phyloP scores from a whole-genome alignment of 495 filamentous ascomycete species.

The Hypoxylon trugodes region DNA sequence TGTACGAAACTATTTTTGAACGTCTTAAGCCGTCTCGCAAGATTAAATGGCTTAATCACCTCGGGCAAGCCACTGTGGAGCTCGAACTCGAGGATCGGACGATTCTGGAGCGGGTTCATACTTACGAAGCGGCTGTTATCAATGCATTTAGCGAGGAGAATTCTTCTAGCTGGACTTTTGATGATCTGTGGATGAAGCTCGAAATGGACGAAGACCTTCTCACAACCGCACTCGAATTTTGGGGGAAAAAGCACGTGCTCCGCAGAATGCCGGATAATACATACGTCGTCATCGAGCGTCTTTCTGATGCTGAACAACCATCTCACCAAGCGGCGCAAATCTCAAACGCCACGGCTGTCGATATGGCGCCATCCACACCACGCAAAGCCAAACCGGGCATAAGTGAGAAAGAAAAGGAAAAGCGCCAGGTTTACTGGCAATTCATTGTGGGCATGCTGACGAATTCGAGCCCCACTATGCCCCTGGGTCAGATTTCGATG shows the following conservation, averaged over 20 bases:
- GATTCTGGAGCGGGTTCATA: constrained; percentile 74
- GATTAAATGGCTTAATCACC: constrained; percentile 84
- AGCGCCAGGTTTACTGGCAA: constrained; percentile 83
- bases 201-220: constrained; percentile 82
- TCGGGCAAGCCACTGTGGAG: constrained; percentile 82
- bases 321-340: constrained; percentile 60
- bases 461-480: constrained; percentile 80
- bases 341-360: constrained; percentile 57
- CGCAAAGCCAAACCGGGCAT: constrained; percentile 43
- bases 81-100: constrained; percentile 84
- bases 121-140: constrained; percentile 91
- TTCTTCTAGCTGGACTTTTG: constrained; percentile 61
- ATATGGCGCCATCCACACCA: constrained; percentile 39
- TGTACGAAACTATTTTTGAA: constrained; percentile 81
- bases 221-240: constrained; percentile 81
- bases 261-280: constrained; percentile 58
- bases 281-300: constrained; percentile 54
- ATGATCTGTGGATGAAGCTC: constrained; percentile 69
- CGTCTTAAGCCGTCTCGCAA: constrained; percentile 80
- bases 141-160: constrained; percentile 75
- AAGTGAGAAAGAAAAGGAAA: constrained; percentile 68
- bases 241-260: constrained; percentile 82
- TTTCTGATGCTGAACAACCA: constrained; percentile 42
- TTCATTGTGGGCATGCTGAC: constrained; percentile 96
- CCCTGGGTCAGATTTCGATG: constrained; percentile 81